Conservation (phyloP, 2,329 filamentous ascomycete species). For the Diplodia mutila region DNA sequence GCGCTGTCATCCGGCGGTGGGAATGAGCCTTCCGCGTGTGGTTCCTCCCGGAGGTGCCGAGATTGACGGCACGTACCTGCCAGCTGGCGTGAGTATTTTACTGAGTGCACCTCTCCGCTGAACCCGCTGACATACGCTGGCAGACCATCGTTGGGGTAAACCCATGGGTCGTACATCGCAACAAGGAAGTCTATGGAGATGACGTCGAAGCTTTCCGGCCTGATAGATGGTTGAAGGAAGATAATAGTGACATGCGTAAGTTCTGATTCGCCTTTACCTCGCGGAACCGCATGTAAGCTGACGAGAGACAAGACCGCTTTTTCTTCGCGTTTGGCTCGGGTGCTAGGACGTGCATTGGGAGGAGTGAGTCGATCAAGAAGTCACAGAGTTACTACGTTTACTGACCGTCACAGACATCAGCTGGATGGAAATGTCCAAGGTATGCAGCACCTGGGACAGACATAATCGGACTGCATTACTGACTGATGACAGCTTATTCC, state of each 20-base stretch:
- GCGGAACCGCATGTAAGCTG: slow-evolving; percentile 1
- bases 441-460: neutral
- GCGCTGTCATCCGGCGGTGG: slow-evolving; percentile 48
- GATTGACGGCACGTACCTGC: slow-evolving; percentile 36
- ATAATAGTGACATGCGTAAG: slow-evolving; percentile 36
- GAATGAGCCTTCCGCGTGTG: slow-evolving; percentile 45
- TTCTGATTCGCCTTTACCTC: too few species aligned
- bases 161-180: slow-evolving; percentile 49
- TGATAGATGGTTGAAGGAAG: slow-evolving; percentile 51
- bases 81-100: slow-evolving; percentile 5
- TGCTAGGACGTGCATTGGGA: slow-evolving; percentile 35
- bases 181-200: slow-evolving; percentile 45
- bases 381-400: neutral
- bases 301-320: slow-evolving; percentile 31
- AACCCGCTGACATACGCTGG: neutral
- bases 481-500: slow-evolving; percentile 37
- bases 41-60: slow-evolving; percentile 43
- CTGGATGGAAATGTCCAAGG: slow-evolving; percentile 42
- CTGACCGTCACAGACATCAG: slow-evolving; percentile 32
- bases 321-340: slow-evolving; percentile 44
- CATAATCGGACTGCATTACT: neutral
- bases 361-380: slow-evolving; percentile 26
- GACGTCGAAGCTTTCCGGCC: slow-evolving; percentile 49
- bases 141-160: slow-evolving; percentile 46
- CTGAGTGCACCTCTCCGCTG: neutral